Percentiles rank a stretch among this genome's conserved stretches.
Evolutionary conservation across 2,329 filamentous ascomycete genomes (phyloP).

Genomic region (Pyricularia sp.): DNA sequence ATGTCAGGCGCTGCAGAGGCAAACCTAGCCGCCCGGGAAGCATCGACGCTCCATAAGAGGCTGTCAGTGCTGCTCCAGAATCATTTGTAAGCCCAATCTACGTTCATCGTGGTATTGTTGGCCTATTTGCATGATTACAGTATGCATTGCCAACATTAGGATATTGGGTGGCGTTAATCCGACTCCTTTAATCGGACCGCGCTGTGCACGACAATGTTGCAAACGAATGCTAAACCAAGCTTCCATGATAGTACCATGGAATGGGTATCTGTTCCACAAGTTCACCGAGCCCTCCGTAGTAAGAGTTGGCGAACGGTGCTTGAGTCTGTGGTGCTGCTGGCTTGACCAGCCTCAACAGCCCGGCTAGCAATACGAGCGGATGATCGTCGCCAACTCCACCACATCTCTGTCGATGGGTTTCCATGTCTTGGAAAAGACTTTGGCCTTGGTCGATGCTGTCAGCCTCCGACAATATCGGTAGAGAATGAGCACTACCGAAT

Average conservation of each 20-base stretch:
- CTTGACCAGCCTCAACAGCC: neutral
- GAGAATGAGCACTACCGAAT: neutral
- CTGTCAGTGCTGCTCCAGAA: neutral
- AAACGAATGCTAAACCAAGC: neutral
- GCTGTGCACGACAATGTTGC: neutral
- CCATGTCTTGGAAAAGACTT: no score
- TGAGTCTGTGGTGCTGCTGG: no score
- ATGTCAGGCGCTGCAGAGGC: neutral
- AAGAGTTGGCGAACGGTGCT: no score
- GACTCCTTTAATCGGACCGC: no score
- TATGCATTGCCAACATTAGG: no score
- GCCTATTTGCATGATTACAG: no score
- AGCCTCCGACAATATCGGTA: neutral
- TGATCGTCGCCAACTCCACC: no score
- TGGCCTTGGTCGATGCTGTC: no score
- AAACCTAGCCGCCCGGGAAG: neutral
- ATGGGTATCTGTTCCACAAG: neutral
- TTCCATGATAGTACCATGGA: neutral
- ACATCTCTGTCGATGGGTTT: neutral
- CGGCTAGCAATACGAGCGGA: neutral
- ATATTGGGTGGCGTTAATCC: neutral
- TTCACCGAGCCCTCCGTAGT: neutral
- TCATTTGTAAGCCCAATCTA: neutral
- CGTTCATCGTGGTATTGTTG: no score
- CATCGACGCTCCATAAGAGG: neutral